Base-by-base conservation (phyloP, 2,329 filamentous ascomycete genomes). In the Pyrenochaeta sp. region DNA sequence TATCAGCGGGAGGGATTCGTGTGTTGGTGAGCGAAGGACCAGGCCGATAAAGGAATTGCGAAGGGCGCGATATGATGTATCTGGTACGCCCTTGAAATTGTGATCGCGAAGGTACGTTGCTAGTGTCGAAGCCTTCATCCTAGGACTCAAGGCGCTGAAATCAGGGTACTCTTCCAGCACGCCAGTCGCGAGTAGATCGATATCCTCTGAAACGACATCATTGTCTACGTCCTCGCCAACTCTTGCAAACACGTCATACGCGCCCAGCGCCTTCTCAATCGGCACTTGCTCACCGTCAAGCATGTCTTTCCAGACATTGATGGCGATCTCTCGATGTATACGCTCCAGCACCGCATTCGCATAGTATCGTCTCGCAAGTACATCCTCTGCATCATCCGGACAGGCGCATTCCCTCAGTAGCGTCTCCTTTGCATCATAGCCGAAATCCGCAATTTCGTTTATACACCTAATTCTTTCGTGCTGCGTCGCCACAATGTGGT, bases 181-280 rank as follows among this genome's bases (percentile, higher is more conserved):
- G 1, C 80, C 77, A 2, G 75, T 66, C 2, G 88, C 87, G 36
- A 92, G 82, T 0, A 80, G 75, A 73, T 95, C 88, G 24, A 98
- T 81, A 40, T 87, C 80, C n/a, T 77, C 72, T 10, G 85, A 65
- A 36, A 83, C 75, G 44, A 92, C 88, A 55, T 90, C 84, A 50
- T 94, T 78, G 72, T 96, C 92, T n/a, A 90, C 88, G 30, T 84
- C 82, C 19, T 87, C 85, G 53, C 90, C 89, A 64, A 90, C 87
- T 28, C 94, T 81, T 45, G 96, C 87, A 77, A 98, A 98, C 78
- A 98, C 85, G 76, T 98, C 95, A 75, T 96, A 96, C 13, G 90
- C 90, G 22, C 89, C 90, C 15, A 98, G 80, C 1, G 90, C 90
- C 56, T 86, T 85, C 73, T 97, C 93, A 22, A 97, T 82, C 7